Conservation (phyloP, 176 grass and related monocot genomes). For the Sorghum bicolor region DNA sequence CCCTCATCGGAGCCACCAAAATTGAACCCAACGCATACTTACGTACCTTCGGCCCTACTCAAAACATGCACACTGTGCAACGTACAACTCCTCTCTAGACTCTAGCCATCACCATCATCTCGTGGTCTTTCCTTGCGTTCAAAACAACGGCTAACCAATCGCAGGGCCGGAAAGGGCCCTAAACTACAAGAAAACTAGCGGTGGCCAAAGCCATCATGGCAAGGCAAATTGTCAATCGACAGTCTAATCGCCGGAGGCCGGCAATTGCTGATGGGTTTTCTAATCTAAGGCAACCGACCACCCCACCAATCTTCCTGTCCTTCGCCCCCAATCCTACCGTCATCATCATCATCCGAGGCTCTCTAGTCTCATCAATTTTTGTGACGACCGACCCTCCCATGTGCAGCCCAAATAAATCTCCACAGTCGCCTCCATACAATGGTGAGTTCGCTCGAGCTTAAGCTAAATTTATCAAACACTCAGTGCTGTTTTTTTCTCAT, state of each 20-base stretch:
- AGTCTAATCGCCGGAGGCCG: constrained; percentile 9
- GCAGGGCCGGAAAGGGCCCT: background rate
- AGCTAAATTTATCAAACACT: too few species aligned
- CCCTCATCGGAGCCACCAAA: background rate
- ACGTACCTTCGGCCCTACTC: constrained; percentile 31
- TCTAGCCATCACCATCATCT: background rate
- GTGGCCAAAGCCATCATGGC: constrained; percentile 2
- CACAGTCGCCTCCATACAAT: background rate
- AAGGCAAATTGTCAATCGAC: background rate
- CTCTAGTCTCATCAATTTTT: constrained; percentile 9
- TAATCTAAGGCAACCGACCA: constrained; percentile 20
- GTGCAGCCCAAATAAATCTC: constrained; percentile 8
- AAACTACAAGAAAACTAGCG: constrained; percentile 11
- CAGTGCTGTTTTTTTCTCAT: too few species aligned
- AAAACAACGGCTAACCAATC: constrained; percentile 17
- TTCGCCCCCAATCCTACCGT: background rate
- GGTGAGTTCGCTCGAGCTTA: too few species aligned
- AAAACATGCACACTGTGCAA: background rate
- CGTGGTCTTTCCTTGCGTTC: constrained; percentile 37
- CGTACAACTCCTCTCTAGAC: background rate
- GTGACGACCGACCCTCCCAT: constrained; percentile 38
- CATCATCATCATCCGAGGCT: constrained; percentile 21
- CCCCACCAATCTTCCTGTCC: constrained; percentile 29
- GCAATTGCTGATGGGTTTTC: background rate
- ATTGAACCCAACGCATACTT: background rate